phyloP scores from a whole-genome alignment of 441 rosid species.

The Gossypium schwendimanii region DNA sequence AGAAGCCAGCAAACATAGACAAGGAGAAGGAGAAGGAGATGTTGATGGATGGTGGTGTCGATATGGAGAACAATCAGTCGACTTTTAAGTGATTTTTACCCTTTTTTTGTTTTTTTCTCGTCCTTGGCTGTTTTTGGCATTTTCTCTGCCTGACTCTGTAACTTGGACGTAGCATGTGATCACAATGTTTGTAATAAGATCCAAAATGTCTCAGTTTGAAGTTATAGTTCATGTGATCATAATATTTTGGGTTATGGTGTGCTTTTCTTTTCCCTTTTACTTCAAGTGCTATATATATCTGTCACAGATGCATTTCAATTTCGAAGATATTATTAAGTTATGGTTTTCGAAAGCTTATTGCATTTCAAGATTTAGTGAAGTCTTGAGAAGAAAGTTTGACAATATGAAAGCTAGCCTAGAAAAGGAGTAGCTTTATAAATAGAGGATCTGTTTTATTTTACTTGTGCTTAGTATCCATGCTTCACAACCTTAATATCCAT shows the following conservation, averaged over 20 bases:
- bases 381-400: slow-evolving; percentile 1
- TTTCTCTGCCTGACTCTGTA: background rate
- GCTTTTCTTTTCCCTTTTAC: background rate
- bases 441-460: background rate
- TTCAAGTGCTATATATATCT: background rate
- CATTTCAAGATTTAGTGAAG: background rate
- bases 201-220: background rate
- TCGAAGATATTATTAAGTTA: background rate
- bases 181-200: slow-evolving; percentile 11
- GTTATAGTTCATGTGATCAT: background rate
- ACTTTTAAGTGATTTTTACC: slow-evolving; percentile 10
- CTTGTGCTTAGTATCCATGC: background rate
- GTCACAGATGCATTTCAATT: background rate
- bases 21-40: slow-evolving; percentile 23
- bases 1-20: slow-evolving; percentile 23
- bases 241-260: background rate
- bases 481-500: background rate
- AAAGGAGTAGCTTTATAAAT: background rate
- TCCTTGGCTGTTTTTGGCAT: background rate
- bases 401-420: background rate
- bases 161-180: background rate
- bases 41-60: slow-evolving; percentile 25
- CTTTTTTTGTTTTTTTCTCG: background rate
- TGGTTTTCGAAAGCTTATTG: slow-evolving; percentile 4
- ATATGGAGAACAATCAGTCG: slow-evolving; percentile 24